A percentile compares a stretch with the other conserved stretches of the same genome.
phyloP scores from a whole-genome alignment of 345 rosid genomes.

The Triadica sebifera region DNA sequence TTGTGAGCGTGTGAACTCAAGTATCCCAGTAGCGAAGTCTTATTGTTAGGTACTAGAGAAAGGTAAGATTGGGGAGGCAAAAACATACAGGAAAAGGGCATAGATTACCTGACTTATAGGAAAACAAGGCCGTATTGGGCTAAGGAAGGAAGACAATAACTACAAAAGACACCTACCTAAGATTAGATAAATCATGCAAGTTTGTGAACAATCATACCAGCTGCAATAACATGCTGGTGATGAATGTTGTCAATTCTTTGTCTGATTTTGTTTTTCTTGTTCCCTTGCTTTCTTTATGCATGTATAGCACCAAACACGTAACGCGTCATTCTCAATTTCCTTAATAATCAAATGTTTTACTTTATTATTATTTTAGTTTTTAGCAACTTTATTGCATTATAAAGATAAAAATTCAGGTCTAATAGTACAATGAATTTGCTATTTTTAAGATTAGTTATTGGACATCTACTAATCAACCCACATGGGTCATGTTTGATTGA shows the following conservation, averaged over 20 bases:
- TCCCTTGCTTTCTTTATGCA: conserved; percentile 2
- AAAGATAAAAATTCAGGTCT: conserved; percentile 3
- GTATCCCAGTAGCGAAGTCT: no score
- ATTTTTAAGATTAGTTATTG: conserved; percentile 13
- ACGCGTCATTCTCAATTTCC: conserved; percentile 23
- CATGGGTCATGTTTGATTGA: conserved; percentile 38
- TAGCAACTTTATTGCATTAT: neutral
- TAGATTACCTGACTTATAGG: neutral
- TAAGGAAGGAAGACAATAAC: conserved; percentile 17
- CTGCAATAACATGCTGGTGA: conserved; percentile 22
- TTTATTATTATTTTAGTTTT: neutral
- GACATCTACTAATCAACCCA: conserved; percentile 33
- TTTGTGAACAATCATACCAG: conserved; percentile 11
- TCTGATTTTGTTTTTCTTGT: conserved; percentile 4
- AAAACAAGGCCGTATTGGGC: neutral
- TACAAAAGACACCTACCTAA: conserved; percentile 31
- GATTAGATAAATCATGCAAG: conserved; percentile 12
- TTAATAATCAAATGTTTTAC: neutral
- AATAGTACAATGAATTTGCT: conserved; percentile 27
- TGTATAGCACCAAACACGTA: conserved; percentile 33
- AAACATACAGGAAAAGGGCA: no score
- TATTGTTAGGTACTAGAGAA: no score
- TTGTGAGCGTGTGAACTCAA: no score
- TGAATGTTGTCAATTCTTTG: conserved; percentile 13
- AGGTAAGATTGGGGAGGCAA: no score